Conservation (phyloP, 2,329 filamentous ascomycete genomes). For the Penicillium expansum region DNA sequence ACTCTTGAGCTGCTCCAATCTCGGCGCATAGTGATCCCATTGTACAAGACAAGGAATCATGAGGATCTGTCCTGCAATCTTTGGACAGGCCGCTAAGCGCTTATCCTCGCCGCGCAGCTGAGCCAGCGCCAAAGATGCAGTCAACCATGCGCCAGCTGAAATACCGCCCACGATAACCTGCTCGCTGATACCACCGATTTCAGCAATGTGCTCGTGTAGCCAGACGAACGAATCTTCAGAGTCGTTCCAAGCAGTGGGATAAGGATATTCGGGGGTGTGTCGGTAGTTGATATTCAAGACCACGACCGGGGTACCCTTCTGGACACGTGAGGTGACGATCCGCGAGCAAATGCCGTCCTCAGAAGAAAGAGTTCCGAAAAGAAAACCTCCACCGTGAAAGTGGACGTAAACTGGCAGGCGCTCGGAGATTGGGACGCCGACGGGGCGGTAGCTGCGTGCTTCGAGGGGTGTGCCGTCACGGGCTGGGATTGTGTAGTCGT, state of each 20-base stretch:
- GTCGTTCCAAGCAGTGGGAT: constrained; percentile 55
- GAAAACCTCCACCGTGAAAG: constrained; percentile 57
- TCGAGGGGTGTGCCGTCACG: constrained; percentile 48
- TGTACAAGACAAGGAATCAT: constrained; percentile 51
- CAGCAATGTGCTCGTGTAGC: constrained; percentile 47
- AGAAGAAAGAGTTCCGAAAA: constrained; percentile 53
- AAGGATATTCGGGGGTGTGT: constrained; percentile 55
- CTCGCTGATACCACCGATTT: constrained; percentile 40
- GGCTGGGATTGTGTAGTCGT: constrained; percentile 41
- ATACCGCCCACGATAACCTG: constrained; percentile 50
- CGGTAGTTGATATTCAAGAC: constrained; percentile 60
- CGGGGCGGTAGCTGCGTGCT: constrained; percentile 49
- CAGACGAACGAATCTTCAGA: constrained; percentile 55
- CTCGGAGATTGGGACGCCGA: constrained; percentile 25
- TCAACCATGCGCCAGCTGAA: constrained; percentile 49
- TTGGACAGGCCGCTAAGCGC: constrained; percentile 20
- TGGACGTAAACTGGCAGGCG: constrained; percentile 52
- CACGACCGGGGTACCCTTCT: constrained; percentile 30
- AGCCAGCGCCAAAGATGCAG: constrained; percentile 43
- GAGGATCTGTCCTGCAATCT: constrained; percentile 51
- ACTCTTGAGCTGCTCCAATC: constrained; percentile 39
- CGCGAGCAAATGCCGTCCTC: constrained; percentile 55
- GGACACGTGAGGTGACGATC: constrained; percentile 41
- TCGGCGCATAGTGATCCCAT: constrained; percentile 33
- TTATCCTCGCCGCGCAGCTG: constrained; percentile 35